Base-by-base conservation (phyloP, 2,329 filamentous ascomycete genomes). In the Teratosphaeria zuluensis region DNA sequence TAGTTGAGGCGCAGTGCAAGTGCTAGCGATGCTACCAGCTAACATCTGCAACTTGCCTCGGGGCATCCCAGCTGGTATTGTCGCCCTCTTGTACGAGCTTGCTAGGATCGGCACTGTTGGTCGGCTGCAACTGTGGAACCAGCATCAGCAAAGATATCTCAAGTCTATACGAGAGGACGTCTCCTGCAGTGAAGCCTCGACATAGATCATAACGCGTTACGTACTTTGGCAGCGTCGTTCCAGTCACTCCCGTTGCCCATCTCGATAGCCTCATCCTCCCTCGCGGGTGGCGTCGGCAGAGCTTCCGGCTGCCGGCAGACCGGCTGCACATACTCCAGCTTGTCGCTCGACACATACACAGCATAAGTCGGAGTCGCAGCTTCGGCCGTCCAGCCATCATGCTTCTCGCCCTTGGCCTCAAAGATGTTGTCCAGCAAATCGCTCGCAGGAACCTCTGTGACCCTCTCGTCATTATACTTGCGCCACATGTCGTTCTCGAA, bases 381-480 rank as follows among this genome's bases (percentile, higher is more conserved):
- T 30, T 46, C 28, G 16, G 21, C 33, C 8, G 32, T 30, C 54
- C 28, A 38, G 30, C 38, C n/a, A 48, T 48, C 89, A 0, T 82
- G 73, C 75, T 85, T 74, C 63, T 72, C 72, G 11, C 77, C 81
- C 61, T 83, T 84, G 54, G 89, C 79, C 61, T 82, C 78, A 63
- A 94, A 85, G 48, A 96, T 89, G 55, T 87, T 82, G 16, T 72
- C 64, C 7, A 82, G 78, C 14, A 55, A 4, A 9, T 78, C 76
- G 46, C 61, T 31, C 1, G 61, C 58, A n/a, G 62, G 61, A 30
- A 84, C 81, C 63, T 89, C 84, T 2, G 83, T 86, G 28, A 99
- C 91, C 16, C 81, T 81, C 57, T 87, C 87, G 68, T 99, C 94
- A 70, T 99, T 99, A 78, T 96, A 99, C 69, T 89, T 90, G 59